Conservation (phyloP, 768 basidiomycete genomes). For the Phanerochaete carnosa region DNA sequence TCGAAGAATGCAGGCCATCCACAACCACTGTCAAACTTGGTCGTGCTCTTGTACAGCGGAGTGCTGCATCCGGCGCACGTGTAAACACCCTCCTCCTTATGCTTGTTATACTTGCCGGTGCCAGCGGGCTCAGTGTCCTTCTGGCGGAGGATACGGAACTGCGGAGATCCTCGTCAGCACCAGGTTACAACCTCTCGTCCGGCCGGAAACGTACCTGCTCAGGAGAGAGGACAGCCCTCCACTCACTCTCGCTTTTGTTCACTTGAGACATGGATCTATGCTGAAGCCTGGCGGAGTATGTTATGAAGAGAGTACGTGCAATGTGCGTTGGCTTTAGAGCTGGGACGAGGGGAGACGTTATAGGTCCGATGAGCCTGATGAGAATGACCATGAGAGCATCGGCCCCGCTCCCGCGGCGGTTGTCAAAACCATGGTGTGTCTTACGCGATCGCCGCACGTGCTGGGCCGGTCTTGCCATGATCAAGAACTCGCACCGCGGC, state of each 20-base stretch:
- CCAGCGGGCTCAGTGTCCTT: constrained; percentile 85
- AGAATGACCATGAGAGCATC: background rate
- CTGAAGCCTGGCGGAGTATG: background rate
- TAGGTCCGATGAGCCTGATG: background rate
- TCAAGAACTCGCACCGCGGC: background rate
- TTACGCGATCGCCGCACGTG: constrained; percentile 4
- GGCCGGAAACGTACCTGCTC: constrained; percentile 63
- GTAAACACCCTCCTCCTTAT: constrained; percentile 65
- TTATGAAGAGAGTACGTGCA: background rate
- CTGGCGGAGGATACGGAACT: constrained; percentile 84
- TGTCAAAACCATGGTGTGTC: background rate
- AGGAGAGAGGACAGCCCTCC: constrained; percentile 75
- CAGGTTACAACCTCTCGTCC: too few species aligned
- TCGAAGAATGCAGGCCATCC: constrained; percentile 99
- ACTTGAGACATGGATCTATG: background rate
- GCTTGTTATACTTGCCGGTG: constrained; percentile 79
- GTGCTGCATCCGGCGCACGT: constrained; percentile 76
- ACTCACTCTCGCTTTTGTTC: constrained; percentile 69
- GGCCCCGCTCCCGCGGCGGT: background rate
- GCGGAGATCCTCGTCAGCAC: constrained; percentile 1
- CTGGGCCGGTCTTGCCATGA: background rate
- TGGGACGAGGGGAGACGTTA: background rate
- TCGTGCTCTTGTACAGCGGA: constrained; percentile 82
- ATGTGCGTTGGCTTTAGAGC: background rate
- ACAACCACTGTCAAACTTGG: constrained; percentile 91